A percentile compares a stretch with the other conserved stretches of the same genome.
Conservation (phyloP, 495 filamentous ascomycete genomes). For the Paragyromitra xinjiangensis region DNA sequence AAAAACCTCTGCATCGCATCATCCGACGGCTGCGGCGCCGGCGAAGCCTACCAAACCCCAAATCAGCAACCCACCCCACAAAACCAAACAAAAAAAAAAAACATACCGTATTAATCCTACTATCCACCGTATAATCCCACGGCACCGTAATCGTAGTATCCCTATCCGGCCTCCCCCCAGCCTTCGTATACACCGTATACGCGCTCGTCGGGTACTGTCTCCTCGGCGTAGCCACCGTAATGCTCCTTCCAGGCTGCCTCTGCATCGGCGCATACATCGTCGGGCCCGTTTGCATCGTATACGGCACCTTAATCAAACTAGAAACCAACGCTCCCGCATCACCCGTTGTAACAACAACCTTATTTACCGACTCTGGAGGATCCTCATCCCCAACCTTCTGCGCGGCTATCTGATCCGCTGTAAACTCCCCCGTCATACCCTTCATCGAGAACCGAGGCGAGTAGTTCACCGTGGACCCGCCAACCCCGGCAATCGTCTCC, state of each 20-base stretch:
- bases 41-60: conserved; percentile 50
- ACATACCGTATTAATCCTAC: conserved; percentile 73
- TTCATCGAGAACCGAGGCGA: too few species aligned
- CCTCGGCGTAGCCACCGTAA: conserved; percentile 66
- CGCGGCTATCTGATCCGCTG: too few species aligned
- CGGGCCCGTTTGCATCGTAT: conserved; percentile 68
- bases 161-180: conserved; percentile 65
- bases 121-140: conserved; percentile 66
- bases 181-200: conserved; percentile 68
- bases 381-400: too few species aligned
- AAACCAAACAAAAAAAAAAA: conserved; percentile 44
- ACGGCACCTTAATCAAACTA: conserved; percentile 65
- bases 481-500: too few species aligned
- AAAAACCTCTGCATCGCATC: conserved; percentile 68
- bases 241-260: conserved; percentile 70
- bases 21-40: conserved; percentile 61
- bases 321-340: conserved; percentile 46
- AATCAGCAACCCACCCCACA: neutral
- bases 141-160: conserved; percentile 70
- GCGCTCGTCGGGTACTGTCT: conserved; percentile 63
- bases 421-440: too few species aligned
- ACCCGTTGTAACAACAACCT: neutral
- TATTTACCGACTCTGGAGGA: too few species aligned
- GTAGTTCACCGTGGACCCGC: too few species aligned
- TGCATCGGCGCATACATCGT: conserved; percentile 78